Percentiles rank a stretch among this genome's conserved stretches.
Conservation (phyloP, 257 asterid species). For the Datura wrightii region DNA sequence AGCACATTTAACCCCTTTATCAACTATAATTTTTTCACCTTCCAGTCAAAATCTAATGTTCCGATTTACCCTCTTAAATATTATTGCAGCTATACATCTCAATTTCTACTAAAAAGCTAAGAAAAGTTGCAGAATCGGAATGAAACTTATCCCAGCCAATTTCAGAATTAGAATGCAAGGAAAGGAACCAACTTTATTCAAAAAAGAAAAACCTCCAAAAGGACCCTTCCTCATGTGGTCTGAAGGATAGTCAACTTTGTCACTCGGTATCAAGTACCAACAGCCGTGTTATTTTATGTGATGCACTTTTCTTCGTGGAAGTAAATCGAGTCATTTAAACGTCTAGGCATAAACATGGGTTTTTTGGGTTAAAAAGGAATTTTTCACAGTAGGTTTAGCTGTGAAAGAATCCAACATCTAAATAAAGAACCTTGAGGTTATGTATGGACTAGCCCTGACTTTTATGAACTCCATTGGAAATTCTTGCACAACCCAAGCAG, state of each 20-base stretch:
- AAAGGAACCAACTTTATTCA: background rate
- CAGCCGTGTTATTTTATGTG: background rate
- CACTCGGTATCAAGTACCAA: conserved; percentile 12
- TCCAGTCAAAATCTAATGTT: conserved; percentile 9
- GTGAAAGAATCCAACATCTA: conserved; percentile 6
- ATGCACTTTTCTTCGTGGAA: conserved; percentile 5
- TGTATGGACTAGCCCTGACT: background rate
- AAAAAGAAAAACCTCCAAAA: background rate
- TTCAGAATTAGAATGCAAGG: background rate
- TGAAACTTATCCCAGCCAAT: background rate
- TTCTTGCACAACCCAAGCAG: background rate
- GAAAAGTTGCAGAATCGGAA: background rate
- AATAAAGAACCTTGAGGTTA: background rate
- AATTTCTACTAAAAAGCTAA: background rate
- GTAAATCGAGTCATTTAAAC: background rate
- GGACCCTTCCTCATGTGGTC: background rate
- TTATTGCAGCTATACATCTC: conserved; percentile 26
- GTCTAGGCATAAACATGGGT: background rate
- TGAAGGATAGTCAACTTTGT: conserved; percentile 17
- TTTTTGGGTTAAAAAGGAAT: background rate
- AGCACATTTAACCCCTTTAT: conserved; percentile 11
- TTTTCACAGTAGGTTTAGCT: background rate
- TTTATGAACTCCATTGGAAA: background rate
- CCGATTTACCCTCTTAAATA: background rate
- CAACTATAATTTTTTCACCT: background rate